A percentile compares a stretch with the other conserved stretches of the same genome.
These are phyloP conservation scores for Rhinocladiella similis DNA, from an alignment of 2,329 filamentous ascomycete genomes.

Conservation along the genomic window DNA sequence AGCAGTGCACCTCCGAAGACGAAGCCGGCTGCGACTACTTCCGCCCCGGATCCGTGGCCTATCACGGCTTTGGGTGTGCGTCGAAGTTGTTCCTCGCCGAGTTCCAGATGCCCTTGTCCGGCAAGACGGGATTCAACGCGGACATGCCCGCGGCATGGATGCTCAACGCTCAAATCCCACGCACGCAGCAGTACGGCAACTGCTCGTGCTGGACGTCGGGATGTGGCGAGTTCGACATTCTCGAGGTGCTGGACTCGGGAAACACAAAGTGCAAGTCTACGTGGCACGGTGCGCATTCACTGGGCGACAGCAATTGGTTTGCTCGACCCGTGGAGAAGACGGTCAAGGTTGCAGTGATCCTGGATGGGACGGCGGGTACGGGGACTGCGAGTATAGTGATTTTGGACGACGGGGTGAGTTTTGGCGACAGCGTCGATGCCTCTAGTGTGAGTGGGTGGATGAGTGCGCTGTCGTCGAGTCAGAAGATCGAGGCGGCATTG, in stretches of 20 bases:
- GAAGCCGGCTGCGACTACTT: conserved; percentile 47
- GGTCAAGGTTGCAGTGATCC: conserved; percentile 66
- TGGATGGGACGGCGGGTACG: conserved; percentile 39
- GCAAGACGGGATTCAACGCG: conserved; percentile 50
- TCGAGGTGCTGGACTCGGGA: conserved; percentile 68
- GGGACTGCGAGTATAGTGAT: conserved; percentile 24
- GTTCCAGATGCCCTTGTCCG: conserved; percentile 69
- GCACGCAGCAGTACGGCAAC: conserved; percentile 66
- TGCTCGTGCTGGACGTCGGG: conserved; percentile 73
- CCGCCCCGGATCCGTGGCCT: conserved; percentile 51
- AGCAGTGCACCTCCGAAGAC: conserved; percentile 44
- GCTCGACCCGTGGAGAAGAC: conserved; percentile 59
- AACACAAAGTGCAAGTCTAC: conserved; percentile 69
- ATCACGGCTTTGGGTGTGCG: conserved; percentile 68
- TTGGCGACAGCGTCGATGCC: conserved; percentile 20
- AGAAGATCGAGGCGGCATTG: conserved; percentile 14
- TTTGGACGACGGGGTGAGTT: conserved; percentile 20
- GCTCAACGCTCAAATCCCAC: conserved; percentile 71
- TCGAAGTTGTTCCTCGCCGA: conserved; percentile 74
- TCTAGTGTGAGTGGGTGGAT: conserved; percentile 15
- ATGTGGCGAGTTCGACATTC: conserved; percentile 75
- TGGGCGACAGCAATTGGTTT: conserved; percentile 72
- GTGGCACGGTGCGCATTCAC: conserved; percentile 60
- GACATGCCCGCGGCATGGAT: conserved; percentile 77
- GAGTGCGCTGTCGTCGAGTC: conserved; percentile 10